These are phyloP conservation scores for Candida fluviatilis DNA, from an alignment of 805 yeast species.

Conservation along the genomic window DNA sequence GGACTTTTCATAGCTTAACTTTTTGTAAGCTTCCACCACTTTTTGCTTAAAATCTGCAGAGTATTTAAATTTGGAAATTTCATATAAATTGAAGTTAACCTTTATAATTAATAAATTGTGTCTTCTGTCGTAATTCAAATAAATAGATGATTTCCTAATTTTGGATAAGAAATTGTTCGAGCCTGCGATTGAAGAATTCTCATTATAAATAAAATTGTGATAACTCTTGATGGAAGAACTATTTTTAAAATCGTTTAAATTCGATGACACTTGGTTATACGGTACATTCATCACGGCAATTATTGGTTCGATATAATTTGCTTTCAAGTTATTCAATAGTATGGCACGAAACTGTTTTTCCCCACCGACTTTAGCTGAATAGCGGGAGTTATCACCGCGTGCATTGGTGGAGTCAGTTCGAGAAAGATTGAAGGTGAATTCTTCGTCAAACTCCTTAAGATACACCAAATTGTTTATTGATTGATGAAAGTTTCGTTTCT, in stretches of 20 bases:
- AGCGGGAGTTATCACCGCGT: constrained; percentile 1
- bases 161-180: constrained; percentile 10
- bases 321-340: constrained; percentile 29
- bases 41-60: constrained; percentile 8
- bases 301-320: constrained; percentile 36
- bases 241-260: constrained; percentile 22
- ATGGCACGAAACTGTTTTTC: constrained; percentile 34
- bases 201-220: constrained; percentile 6
- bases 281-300: constrained; percentile 29
- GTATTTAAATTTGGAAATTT: constrained; percentile 7
- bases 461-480: constrained; percentile 10
- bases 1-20: constrained; percentile 12
- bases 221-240: constrained; percentile 11
- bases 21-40: constrained; percentile 10
- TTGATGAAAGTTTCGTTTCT: constrained; percentile 2
- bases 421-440: constrained; percentile 8
- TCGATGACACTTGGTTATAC: constrained; percentile 22
- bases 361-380: constrained; percentile 10
- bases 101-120: constrained; percentile 21
- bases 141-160: constrained; percentile 15
- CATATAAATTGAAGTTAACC: constrained; percentile 17
- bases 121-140: constrained; percentile 16
- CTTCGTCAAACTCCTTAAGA: constrained; percentile 9
- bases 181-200: neutral
- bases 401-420: constrained; percentile 4